Base-by-base conservation (phyloP, 2,329 filamentous ascomycete genomes). In the Calonectria pseudoreteaudii region DNA sequence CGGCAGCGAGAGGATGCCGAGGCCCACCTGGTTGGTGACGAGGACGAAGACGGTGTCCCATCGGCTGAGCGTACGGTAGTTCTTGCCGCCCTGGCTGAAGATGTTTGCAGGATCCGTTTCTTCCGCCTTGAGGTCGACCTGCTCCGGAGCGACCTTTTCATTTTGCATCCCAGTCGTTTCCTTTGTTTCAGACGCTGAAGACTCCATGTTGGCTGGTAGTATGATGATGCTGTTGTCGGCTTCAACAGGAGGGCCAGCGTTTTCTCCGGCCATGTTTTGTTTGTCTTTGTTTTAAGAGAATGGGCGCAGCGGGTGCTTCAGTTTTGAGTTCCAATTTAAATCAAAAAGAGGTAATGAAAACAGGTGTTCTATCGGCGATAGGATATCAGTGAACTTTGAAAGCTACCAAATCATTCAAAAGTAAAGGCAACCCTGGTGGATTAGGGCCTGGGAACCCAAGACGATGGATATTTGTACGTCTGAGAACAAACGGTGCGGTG, bases 1-100 rank as follows among this genome's bases (percentile, higher is more conserved):
- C 0, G 92, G 92, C 74, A 94, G 93, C 0, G 91, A 93, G 88
- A 94, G 92, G 81, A 83, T 82, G 1, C 81, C 81, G 0, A 82
- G 77, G 14, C 79, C 80, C 56, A 82, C 77, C 52, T 82, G 80
- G 72, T 81, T 81, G 11, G 80, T 81, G 44, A 81, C 72, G 1
- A 81, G 74, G 41, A 81, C 78, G 34, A 81, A 81, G 23, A 81
- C 79, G 0, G 79, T 79, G 7, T 81, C 79, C 79, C 79, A 81
- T 20, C 75, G 74, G 4, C 78, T 56, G 3, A 81, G 76, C 0
- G 80, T 81, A 60, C 80, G 76, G 64, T 81, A 81, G n/a, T 78
- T 81, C n/a, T 81, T 78, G 52, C 79, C 80, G 30, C 80, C 80
- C 38, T 81, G 74, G 36, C 78, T 80, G 71, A 81, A 81, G 31